These are phyloP conservation scores for Eucalyptus tenuipes DNA, from an alignment of 345 rosid species.

Conservation along the genomic window DNA sequence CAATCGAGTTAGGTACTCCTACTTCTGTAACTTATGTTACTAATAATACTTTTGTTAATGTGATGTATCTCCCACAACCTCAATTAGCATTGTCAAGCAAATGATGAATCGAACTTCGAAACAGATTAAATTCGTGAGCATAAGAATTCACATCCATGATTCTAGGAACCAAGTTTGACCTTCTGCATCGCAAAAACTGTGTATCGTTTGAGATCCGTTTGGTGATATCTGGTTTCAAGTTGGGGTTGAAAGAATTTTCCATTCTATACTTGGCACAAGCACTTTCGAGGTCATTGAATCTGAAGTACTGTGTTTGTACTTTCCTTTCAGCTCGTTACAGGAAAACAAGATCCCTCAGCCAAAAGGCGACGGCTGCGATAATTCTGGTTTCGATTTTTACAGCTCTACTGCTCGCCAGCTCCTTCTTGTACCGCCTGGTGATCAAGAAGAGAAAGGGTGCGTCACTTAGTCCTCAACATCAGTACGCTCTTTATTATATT, in stretches of 20 bases:
- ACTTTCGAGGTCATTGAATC: neutral
- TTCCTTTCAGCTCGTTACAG: neutral
- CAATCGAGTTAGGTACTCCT: conserved; percentile 30
- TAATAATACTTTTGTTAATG: neutral
- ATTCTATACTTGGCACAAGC: neutral
- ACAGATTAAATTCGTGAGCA: neutral
- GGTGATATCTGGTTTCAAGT: neutral
- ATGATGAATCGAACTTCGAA: neutral
- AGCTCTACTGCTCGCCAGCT: neutral
- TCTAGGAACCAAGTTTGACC: neutral
- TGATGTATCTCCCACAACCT: neutral
- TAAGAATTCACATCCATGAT: neutral
- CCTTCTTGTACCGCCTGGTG: neutral
- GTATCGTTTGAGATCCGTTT: neutral
- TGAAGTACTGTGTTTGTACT: neutral
- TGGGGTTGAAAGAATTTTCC: neutral
- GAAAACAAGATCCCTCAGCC: neutral
- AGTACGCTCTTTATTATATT: neutral
- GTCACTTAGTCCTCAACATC: neutral
- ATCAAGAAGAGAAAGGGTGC: neutral
- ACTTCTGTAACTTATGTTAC: neutral
- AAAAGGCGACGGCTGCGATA: neutral
- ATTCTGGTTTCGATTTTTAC: neutral
- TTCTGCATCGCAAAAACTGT: neutral
- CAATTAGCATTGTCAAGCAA: neutral